Base-by-base conservation (phyloP, 1,284 basidiomycete genomes). In the Puccinia horiana region DNA sequence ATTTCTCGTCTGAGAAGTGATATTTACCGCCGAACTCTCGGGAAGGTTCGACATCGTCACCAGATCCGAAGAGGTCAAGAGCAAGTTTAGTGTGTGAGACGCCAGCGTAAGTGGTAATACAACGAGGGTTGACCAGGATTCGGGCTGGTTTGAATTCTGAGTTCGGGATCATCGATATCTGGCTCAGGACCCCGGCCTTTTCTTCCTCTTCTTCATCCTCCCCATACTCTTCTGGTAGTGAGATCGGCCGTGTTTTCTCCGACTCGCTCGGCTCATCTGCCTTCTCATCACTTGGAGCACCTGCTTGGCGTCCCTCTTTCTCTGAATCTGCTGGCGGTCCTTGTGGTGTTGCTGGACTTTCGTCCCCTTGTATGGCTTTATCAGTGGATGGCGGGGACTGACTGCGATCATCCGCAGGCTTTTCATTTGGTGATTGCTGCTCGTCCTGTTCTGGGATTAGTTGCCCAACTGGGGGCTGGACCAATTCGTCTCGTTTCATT, bases 101-200 rank as follows among this genome's bases (percentile, higher is more conserved):
- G 8, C 95, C 95, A 0, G 95, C 95, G 86, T 98, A 98, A 23
- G 95, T 97, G 65, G 95, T 97, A 63, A 96, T 93, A 86, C 95
- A 97, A 18, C 95, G 91, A 6, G 95, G 95, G 86, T 97, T 97
- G 83, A 98, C 92, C 83, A 98, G 88, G 84, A 98, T 96, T 79
- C 94, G 89, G 1, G 94, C 95, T 1, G 94, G 92, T 14, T 91
- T 89, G 88, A 95, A 97, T 16, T 91, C 92, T 26, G 91, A 91
- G 87, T 97, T 98, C n/a, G 94, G 93, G 80, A 94, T 92, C 18
- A 91, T 14, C 84, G 44, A 83, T 79, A 26, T 83, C 78, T 26
- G 74, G 56, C 16, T 81, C 63, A 26, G 83, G 76, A 67, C 77
- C 69, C 82, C 47, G 37, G 77, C 92, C 84, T 95, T 93, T 42